phyloP scores from a whole-genome alignment of 208 protist species.

The Trypanosoma scelopori region DNA sequence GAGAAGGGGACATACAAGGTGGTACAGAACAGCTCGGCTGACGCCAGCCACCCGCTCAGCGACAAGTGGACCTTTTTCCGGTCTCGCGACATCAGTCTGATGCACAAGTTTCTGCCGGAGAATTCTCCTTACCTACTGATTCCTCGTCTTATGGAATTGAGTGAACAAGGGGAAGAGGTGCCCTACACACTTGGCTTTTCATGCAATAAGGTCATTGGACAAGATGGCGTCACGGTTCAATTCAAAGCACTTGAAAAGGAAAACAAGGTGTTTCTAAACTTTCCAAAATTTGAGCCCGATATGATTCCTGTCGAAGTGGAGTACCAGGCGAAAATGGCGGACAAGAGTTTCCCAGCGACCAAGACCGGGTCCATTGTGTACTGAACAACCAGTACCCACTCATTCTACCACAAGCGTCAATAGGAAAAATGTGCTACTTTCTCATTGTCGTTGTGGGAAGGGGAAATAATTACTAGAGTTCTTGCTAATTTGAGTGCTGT shows the following conservation, averaged over 20 bases:
- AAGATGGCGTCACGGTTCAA: slow-evolving; percentile 48
- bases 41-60: slow-evolving; percentile 45
- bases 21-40: slow-evolving; percentile 71
- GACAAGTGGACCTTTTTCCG: slow-evolving; percentile 85
- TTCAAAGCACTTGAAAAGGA: slow-evolving; percentile 58
- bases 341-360: slow-evolving; percentile 54
- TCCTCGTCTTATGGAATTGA: slow-evolving; percentile 58
- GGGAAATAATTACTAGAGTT: no score
- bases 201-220: slow-evolving; percentile 51
- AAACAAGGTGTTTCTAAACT: slow-evolving; percentile 81
- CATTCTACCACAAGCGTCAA: not conserved
- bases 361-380: slow-evolving; percentile 30
- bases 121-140: slow-evolving; percentile 69
- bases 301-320: slow-evolving; percentile 42
- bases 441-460: no score
- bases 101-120: slow-evolving; percentile 58
- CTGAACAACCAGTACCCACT: not conserved
- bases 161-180: slow-evolving; percentile 32
- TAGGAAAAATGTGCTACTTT: not conserved
- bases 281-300: slow-evolving; percentile 77
- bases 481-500: no score
- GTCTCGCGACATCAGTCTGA: slow-evolving; percentile 74
- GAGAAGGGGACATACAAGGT: slow-evolving; percentile 64
- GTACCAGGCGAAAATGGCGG: slow-evolving; percentile 63
- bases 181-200: slow-evolving; percentile 63